Evolutionary conservation across 2,329 filamentous ascomycete species (phyloP), one percentile per base, ranked within the genome.

Genomic region (Hypocrella siamensis): DNA sequence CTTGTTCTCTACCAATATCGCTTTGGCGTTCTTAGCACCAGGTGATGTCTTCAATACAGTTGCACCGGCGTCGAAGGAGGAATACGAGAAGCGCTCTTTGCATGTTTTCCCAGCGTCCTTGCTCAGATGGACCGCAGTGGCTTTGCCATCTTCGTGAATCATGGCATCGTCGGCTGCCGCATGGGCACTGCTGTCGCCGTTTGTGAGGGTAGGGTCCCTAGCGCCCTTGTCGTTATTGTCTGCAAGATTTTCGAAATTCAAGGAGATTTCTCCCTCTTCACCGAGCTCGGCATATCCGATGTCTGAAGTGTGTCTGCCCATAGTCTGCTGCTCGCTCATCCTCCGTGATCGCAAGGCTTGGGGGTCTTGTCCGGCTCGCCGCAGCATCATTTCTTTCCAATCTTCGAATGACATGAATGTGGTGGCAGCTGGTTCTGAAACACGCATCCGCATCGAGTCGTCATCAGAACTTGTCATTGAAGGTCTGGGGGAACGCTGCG

Each of bases 31-130:
- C 52, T 90, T 92, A 34, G 82, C 80, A 39, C 86, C 78, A 4
- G 71, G 65, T 47, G 92, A 93, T 3, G 83, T 83, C 60, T 96
- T 96, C 38, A 93, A 64, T 18, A 96, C 74, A 1, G 84, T 94
- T 10, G 90, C 90, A 9, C 90, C 90, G 38, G 85, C 93, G 52
- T 98, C 90, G 47, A 96, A 96, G 1, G 88, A 96, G 6, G 90
- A 85, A 56, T 93, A 98, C 33, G 93, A 96, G 55, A 93, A 94
- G 28, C 90, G 70, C 56, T 96, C 90, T 55, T 96, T 96, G 67
- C 88, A 94, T 0, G 90, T 98, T 53, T 83, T 93, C 6, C 90
- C 90, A 4, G 90, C 90, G 53, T 96, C 86, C 53, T 92, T 94
- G 48, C 80, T 85, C 24, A 83, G 70, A 38, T 74, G 66, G 22